Conservation (phyloP, 495 filamentous ascomycete species). For the Glutinoglossum americanum region DNA sequence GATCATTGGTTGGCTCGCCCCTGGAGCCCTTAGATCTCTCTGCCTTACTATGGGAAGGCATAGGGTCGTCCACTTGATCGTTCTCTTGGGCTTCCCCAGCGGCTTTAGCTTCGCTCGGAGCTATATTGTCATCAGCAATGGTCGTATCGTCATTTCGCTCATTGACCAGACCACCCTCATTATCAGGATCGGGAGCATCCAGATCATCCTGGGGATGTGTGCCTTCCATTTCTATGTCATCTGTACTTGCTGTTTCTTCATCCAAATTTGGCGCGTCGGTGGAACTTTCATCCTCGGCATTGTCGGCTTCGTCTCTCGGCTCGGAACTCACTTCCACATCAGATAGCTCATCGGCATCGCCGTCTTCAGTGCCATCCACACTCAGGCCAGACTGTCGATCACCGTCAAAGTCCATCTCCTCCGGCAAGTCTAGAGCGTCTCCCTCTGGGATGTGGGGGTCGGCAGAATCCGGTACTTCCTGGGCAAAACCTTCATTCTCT, state of each 20-base stretch:
- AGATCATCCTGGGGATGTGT: not conserved
- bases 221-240: constrained; percentile 1
- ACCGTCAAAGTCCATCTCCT: constrained; percentile 48
- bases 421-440: constrained; percentile 39
- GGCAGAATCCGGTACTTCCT: constrained; percentile 37
- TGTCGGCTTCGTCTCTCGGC: constrained; percentile 22
- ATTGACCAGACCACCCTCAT: not conserved
- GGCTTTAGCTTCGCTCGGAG: constrained; percentile 41
- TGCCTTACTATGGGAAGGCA: constrained; percentile 19
- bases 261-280: constrained; percentile 3
- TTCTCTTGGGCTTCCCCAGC: constrained; percentile 23
- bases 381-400: constrained; percentile 25
- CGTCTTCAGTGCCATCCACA: constrained; percentile 15
- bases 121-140: constrained; percentile 28
- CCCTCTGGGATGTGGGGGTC: constrained; percentile 58
- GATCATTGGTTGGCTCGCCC: constrained; percentile 23
- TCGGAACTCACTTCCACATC: constrained; percentile 20
- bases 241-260: not conserved
- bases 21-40: constrained; percentile 26
- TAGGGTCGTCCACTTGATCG: constrained; percentile 18
- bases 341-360: constrained; percentile 14
- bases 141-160: not conserved
- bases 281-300: constrained; percentile 23
- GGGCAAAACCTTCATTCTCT: constrained; percentile 36
- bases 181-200: not conserved